These are phyloP conservation scores for Starmerella asiatica DNA, from an alignment of 805 yeast genomes.

Conservation along the genomic window DNA sequence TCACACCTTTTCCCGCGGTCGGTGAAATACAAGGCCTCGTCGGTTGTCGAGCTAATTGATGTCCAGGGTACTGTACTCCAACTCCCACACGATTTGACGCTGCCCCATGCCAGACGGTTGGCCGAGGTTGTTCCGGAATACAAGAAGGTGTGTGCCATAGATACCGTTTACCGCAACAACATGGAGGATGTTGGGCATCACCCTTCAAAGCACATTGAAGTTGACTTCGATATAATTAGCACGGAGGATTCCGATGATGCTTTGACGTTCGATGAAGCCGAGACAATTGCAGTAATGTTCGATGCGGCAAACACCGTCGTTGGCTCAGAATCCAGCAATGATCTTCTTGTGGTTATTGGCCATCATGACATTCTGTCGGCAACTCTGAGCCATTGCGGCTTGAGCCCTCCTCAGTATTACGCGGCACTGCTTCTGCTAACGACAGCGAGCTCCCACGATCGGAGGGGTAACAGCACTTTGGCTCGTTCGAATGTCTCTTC, in stretches of 20 bases:
- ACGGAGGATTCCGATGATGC: constrained; percentile 23
- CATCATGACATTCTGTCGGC: constrained; percentile 70
- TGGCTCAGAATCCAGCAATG: constrained; percentile 51
- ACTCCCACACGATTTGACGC: constrained; percentile 74
- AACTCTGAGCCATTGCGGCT: constrained; percentile 67
- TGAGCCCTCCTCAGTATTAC: constrained; percentile 58
- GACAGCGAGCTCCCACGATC: constrained; percentile 47
- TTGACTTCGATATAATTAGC: constrained; percentile 71
- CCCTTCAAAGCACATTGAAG: constrained; percentile 65
- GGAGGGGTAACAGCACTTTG: constrained; percentile 41
- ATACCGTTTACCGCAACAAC: constrained; percentile 54
- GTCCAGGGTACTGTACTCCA: constrained; percentile 78
- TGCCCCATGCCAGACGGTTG: constrained; percentile 77
- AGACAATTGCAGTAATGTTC: constrained; percentile 66
- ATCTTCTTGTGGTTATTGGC: constrained; percentile 51
- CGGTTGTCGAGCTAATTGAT: constrained; percentile 70
- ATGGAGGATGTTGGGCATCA: constrained; percentile 32
- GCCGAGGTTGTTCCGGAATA: constrained; percentile 47
- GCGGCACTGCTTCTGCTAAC: constrained; percentile 62
- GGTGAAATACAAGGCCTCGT: constrained; percentile 50
- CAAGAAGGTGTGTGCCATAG: constrained; percentile 58
- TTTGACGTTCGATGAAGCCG: constrained; percentile 64
- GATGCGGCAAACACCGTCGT: constrained; percentile 47
- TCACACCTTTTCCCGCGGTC: constrained; percentile 71
- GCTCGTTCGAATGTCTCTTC: constrained; percentile 63